Evolutionary conservation across 2,329 filamentous ascomycete genomes (phyloP).

Genomic region (Pseudopithomyces chartarum): DNA sequence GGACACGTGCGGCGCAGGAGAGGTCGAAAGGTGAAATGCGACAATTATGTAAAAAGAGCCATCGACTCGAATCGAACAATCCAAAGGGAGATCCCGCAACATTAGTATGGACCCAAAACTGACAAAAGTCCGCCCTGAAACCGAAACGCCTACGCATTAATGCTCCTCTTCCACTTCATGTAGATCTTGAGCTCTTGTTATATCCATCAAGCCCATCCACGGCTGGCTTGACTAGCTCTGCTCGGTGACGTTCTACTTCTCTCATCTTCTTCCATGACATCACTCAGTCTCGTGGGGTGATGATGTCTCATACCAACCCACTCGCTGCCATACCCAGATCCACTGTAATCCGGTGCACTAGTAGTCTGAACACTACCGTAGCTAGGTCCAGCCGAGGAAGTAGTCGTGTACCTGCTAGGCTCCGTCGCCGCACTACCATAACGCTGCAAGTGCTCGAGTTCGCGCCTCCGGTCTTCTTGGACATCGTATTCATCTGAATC

Average conservation of each 20-base stretch:
- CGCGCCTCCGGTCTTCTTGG: constrained; percentile 55
- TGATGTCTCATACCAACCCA: constrained; percentile 47
- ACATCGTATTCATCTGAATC: constrained; percentile 61
- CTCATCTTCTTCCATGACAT: constrained; percentile 48
- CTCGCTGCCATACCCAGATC: constrained; percentile 43
- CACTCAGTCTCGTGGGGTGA: constrained; percentile 46
- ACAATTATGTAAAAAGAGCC: not conserved
- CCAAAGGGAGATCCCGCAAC: not conserved
- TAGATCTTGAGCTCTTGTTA: not conserved
- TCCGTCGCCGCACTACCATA: constrained; percentile 48
- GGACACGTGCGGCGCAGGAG: not conserved
- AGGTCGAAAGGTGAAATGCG: not conserved
- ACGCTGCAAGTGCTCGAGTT: constrained; percentile 53
- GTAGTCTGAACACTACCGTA: constrained; percentile 25
- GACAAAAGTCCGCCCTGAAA: not conserved
- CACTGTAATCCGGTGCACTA: constrained; percentile 41
- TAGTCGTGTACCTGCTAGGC: constrained; percentile 34
- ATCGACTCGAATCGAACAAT: not conserved
- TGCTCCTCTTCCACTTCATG: not conserved
- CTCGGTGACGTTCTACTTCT: constrained; percentile 44
- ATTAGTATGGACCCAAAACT: not conserved
- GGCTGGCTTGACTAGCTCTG: constrained; percentile 41
- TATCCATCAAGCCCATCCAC: constrained; percentile 25
- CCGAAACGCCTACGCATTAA: not conserved
- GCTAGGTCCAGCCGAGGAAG: constrained; percentile 27